These are phyloP conservation scores for Lobulomyces angularis DNA, from an alignment of 192 early-diverging fungal genomes.

Conservation along the genomic window DNA sequence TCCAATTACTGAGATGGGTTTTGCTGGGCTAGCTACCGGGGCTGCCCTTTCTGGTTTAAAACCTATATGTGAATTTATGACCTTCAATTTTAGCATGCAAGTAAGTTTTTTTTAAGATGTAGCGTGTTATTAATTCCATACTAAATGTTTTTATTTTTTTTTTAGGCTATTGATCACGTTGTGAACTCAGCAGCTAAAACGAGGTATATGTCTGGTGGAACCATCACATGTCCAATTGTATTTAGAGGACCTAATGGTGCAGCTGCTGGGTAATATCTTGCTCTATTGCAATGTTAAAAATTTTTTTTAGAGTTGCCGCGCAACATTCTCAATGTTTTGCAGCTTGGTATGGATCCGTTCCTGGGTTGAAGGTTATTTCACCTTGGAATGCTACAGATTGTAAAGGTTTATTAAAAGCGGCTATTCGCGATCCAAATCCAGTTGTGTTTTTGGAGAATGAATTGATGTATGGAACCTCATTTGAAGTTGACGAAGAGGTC, in stretches of 20 bases:
- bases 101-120: conserved; percentile 26
- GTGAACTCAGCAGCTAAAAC: conserved; percentile 99
- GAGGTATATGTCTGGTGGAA: conserved; percentile 92
- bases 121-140: background rate
- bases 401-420: conserved; percentile 94
- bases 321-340: conserved; percentile 99
- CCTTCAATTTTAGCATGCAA: conserved; percentile 99
- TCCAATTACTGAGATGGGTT: conserved; percentile 97
- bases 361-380: conserved; percentile 86
- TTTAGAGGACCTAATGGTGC: conserved; percentile 99
- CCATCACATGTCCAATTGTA: conserved; percentile 79
- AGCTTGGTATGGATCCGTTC: conserved; percentile 95
- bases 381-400: conserved; percentile 95
- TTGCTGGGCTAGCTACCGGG: conserved; percentile 90
- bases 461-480: conserved; percentile 88
- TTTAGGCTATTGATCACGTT: conserved; percentile 90
- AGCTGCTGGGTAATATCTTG: too few species aligned
- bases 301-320: conserved; percentile 88
- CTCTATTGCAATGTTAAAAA: too few species aligned
- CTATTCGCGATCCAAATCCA: conserved; percentile 95
- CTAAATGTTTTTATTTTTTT: conserved; percentile 6
- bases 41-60: conserved; percentile 84
- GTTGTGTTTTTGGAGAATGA: conserved; percentile 95
- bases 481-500: conserved; percentile 68
- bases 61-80: conserved; percentile 99